Conservation (phyloP, 2,329 filamentous ascomycete genomes). For the Phaeosphaeria sp. region DNA sequence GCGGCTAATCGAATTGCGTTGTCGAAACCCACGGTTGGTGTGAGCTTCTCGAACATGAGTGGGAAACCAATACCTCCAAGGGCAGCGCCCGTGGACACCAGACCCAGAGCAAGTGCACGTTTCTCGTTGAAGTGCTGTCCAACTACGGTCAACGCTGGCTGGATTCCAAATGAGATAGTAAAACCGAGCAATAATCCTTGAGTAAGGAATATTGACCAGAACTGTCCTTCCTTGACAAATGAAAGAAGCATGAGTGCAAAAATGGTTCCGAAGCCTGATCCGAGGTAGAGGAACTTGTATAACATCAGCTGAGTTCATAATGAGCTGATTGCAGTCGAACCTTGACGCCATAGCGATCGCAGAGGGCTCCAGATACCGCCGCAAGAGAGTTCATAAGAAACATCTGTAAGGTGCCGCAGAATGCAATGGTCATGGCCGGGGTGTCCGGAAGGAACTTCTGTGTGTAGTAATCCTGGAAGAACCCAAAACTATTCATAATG, state of each 20-base stretch:
- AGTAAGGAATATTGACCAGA: slow-evolving; percentile 54
- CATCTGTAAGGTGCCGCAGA: slow-evolving; percentile 53
- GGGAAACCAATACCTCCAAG: slow-evolving; percentile 63
- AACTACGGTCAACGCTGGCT: slow-evolving; percentile 51
- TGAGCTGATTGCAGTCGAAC: slow-evolving; percentile 37
- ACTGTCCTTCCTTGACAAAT: slow-evolving; percentile 23
- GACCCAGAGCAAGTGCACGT: slow-evolving; percentile 52
- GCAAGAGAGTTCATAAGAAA: slow-evolving; percentile 61
- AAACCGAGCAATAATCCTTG: slow-evolving; percentile 56
- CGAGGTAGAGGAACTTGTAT: slow-evolving; percentile 36
- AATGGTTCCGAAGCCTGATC: slow-evolving; percentile 31
- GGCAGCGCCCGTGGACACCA: slow-evolving; percentile 51
- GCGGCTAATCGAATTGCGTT: slow-evolving; percentile 69
- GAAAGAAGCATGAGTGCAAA: slow-evolving; percentile 33
- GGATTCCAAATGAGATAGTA: slow-evolving; percentile 51
- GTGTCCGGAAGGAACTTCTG: slow-evolving; percentile 41
- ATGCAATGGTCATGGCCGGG: slow-evolving; percentile 47
- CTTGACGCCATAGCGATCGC: slow-evolving; percentile 67
- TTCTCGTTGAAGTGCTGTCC: slow-evolving; percentile 54
- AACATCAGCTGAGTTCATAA: neutral
- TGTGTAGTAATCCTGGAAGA: slow-evolving; percentile 56
- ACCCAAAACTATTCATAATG: slow-evolving; percentile 52
- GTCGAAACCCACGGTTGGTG: slow-evolving; percentile 63
- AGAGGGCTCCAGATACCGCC: slow-evolving; percentile 67
- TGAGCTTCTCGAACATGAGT: slow-evolving; percentile 61